Conservation (phyloP, 371 early-diverging fungal species). For the Funneliformis caledonium region DNA sequence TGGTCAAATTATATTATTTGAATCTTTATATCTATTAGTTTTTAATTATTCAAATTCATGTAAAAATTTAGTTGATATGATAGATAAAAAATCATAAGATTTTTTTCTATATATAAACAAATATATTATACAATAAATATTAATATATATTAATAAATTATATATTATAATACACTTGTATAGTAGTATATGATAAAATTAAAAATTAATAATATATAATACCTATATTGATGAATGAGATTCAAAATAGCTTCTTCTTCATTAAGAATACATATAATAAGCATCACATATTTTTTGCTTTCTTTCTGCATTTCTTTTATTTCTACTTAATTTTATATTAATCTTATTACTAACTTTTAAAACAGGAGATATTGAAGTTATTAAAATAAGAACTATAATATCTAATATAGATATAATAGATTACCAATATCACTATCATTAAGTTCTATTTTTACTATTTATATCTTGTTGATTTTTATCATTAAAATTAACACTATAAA, state of each 20-base stretch:
- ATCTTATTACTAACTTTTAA: neutral
- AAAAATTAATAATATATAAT: neutral
- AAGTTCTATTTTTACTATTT: neutral
- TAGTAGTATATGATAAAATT: neutral
- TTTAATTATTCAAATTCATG: neutral
- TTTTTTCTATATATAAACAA: neutral
- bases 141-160: neutral
- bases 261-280: constrained; percentile 5
- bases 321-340: constrained; percentile 3
- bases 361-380: too few species aligned
- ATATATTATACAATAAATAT: neutral
- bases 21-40: neutral
- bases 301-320: neutral
- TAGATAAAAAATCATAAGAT: neutral
- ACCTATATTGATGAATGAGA: neutral
- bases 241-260: neutral
- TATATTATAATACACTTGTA: neutral
- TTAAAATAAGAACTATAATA: neutral
- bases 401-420: neutral
- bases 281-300: neutral
- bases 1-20: neutral
- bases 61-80: neutral
- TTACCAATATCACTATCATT: neutral
- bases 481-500: neutral
- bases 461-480: neutral